phyloP scores from a whole-genome alignment of 306 rosid genomes.

The Biancaea sappan region DNA sequence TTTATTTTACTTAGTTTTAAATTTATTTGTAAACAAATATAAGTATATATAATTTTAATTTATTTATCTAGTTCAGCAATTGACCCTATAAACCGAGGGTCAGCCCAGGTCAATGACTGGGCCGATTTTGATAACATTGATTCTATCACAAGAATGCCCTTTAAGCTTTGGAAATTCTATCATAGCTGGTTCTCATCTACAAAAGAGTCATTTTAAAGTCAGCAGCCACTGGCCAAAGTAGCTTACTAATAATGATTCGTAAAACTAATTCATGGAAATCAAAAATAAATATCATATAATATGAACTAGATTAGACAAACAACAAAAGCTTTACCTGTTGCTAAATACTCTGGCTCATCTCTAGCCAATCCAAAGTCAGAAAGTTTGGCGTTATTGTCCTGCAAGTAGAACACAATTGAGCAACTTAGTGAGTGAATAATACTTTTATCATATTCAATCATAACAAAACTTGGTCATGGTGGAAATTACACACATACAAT shows the following conservation, averaged over 20 bases:
- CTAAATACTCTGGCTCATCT: slow-evolving; percentile 94
- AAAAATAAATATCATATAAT: background rate
- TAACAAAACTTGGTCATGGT: background rate
- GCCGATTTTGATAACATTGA: too few relatives aligned
- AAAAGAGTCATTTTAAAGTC: too few relatives aligned
- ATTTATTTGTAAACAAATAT: too few relatives aligned
- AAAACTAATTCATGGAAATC: slow-evolving; percentile 7
- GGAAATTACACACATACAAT: slow-evolving; percentile 48
- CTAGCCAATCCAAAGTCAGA: slow-evolving; percentile 98
- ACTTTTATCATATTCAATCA: slow-evolving; percentile 29
- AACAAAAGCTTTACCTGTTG: slow-evolving; percentile 62
- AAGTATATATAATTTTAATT: too few relatives aligned
- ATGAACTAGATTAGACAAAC: slow-evolving; percentile 1
- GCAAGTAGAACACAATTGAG: slow-evolving; percentile 30
- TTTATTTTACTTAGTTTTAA: too few relatives aligned
- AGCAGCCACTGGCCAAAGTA: background rate
- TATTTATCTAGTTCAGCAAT: too few relatives aligned
- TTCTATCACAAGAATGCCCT: too few relatives aligned
- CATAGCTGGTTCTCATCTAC: too few relatives aligned
- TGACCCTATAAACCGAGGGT: too few relatives aligned
- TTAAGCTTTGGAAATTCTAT: too few relatives aligned
- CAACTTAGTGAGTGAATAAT: slow-evolving; percentile 21
- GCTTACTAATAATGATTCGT: background rate
- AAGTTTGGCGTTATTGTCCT: slow-evolving; percentile 85
- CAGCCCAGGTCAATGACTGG: too few relatives aligned